Evolutionary conservation across 345 rosid genomes (phyloP).

Genomic region (Lepidium didymum): DNA sequence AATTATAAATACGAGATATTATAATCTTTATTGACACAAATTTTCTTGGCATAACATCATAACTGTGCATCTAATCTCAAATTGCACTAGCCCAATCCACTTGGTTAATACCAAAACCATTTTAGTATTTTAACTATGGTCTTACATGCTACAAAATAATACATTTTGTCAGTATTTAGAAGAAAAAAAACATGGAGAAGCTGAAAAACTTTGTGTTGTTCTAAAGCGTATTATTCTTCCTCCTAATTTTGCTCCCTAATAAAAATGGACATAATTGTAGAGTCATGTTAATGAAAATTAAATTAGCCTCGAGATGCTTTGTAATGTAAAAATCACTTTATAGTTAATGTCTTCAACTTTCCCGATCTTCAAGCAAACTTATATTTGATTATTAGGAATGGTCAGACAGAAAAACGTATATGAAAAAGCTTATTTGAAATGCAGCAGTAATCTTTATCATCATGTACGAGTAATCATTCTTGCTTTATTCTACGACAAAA

Average conservation of each 20-base stretch:
- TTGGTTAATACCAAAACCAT: not conserved
- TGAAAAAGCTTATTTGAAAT: slow-evolving; percentile 24
- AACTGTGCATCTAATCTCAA: not conserved
- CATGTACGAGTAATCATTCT: slow-evolving; percentile 18
- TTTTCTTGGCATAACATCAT: not conserved
- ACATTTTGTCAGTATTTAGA: not conserved
- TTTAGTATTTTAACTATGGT: not conserved
- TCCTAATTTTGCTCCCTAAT: not conserved
- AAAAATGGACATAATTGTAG: slow-evolving; percentile 1
- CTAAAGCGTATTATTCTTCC: not conserved
- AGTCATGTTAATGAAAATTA: not conserved
- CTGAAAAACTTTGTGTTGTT: not conserved
- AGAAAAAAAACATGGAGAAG: not conserved
- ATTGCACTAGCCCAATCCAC: not conserved
- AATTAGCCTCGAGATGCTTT: slow-evolving; percentile 29
- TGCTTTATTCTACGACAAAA: slow-evolving; percentile 13
- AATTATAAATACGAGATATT: not conserved
- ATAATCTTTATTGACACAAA: not conserved
- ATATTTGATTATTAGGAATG: slow-evolving; percentile 20
- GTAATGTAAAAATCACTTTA: slow-evolving; percentile 15
- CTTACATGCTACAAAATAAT: not conserved
- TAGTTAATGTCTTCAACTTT: slow-evolving; percentile 22
- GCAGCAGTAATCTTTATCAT: slow-evolving; percentile 11
- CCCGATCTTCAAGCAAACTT: slow-evolving; percentile 33
- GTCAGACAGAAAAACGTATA: slow-evolving; percentile 22